Evolutionary conservation across 1,284 basidiomycete genomes (phyloP).

Genomic region (Ceratobasidium sp.): DNA sequence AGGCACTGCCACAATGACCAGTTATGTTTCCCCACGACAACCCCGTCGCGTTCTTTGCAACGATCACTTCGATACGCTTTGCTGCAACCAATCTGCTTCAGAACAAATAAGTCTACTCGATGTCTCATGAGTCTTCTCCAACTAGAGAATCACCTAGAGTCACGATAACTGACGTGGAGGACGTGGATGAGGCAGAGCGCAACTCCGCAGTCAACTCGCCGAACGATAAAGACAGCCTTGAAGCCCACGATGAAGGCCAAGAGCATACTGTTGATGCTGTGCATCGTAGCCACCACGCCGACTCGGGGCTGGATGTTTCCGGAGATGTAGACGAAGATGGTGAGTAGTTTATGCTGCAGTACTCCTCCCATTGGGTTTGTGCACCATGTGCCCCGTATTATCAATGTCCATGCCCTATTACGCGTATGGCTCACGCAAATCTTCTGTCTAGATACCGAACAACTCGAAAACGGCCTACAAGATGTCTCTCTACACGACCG

Average conservation of each 20-base stretch:
- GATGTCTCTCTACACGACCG: constrained; percentile 5
- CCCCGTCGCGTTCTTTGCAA: neutral
- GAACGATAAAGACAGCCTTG: neutral
- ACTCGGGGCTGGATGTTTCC: constrained; percentile 38
- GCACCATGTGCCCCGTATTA: constrained; percentile 14
- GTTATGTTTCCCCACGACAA: constrained; percentile 22
- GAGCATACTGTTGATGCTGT: constrained; percentile 6
- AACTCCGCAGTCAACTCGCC: neutral
- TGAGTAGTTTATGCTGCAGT: constrained; percentile 10
- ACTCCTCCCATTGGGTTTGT: neutral
- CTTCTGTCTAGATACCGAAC: neutral
- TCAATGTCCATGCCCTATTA: constrained; percentile 60
- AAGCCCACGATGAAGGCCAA: neutral
- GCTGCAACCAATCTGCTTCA: neutral
- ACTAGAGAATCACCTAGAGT: neutral
- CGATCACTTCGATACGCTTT: constrained; percentile 11
- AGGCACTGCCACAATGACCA: constrained; percentile 36
- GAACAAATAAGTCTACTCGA: neutral
- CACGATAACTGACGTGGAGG: neutral
- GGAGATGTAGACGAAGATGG: constrained; percentile 38
- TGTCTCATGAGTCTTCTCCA: constrained; percentile 20
- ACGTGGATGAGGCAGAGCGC: neutral
- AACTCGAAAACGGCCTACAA: neutral
- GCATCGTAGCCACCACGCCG: constrained; percentile 30
- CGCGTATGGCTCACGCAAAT: neutral